Evolutionary conservation across 352 stramenopile species (phyloP).

Genomic region (Heterotrichella gracilis): DNA sequence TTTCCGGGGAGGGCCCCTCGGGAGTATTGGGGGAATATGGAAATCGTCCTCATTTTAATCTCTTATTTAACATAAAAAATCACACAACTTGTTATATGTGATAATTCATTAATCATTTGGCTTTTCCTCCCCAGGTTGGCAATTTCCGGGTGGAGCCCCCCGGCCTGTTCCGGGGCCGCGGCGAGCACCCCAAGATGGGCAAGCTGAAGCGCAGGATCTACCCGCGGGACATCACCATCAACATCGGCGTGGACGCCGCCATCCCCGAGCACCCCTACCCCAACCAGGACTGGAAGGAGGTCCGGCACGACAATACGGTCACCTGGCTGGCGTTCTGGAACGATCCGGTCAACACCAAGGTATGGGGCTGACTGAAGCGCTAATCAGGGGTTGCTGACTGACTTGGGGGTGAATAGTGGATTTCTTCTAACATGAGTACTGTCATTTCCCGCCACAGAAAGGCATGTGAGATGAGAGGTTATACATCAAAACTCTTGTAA

Average conservation of each 20-base stretch:
- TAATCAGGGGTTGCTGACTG: neutral
- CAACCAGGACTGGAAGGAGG: constrained; percentile 69
- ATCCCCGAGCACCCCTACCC: constrained; percentile 52
- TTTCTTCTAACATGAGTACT: neutral
- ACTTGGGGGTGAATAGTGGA: neutral
- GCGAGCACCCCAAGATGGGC: constrained; percentile 93
- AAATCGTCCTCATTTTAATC: no score
- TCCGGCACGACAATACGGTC: constrained; percentile 63
- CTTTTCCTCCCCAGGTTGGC: constrained; percentile 41
- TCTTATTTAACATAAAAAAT: no score
- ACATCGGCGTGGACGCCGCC: constrained; percentile 56
- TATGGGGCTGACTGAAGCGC: constrained; percentile 26
- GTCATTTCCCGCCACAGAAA: no score
- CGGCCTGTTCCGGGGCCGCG: constrained; percentile 76
- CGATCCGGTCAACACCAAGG: constrained; percentile 97
- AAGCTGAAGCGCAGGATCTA: constrained; percentile 77
- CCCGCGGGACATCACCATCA: constrained; percentile 81
- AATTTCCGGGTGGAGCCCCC: constrained; percentile 87
- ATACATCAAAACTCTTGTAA: no score
- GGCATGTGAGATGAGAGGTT: no score
- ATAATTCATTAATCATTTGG: no score
- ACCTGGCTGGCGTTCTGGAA: constrained; percentile 69
- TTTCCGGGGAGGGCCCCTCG: no score
- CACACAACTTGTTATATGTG: no score
- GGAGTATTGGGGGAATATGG: no score